These are phyloP conservation scores for Pisolithus microcarpus DNA, from an alignment of 768 basidiomycete species.

Conservation along the genomic window DNA sequence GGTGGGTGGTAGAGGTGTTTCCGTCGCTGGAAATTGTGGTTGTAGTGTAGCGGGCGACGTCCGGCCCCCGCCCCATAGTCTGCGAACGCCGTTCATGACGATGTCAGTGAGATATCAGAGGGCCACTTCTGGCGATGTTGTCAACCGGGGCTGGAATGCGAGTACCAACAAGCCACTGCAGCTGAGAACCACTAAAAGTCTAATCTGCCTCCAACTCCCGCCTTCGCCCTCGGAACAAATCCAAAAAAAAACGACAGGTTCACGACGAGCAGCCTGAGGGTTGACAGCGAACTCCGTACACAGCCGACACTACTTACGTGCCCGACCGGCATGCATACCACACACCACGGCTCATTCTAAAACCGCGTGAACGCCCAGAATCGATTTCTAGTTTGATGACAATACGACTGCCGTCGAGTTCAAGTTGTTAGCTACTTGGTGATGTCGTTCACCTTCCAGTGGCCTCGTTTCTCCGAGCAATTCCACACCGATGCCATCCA, in stretches of 20 bases:
- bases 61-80: constrained; percentile 46
- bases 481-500: constrained; percentile 95
- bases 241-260: not conserved
- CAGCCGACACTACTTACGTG: constrained; percentile 1
- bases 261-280: too few relatives aligned
- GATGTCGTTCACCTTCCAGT: constrained; percentile 92
- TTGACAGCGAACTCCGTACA: too few relatives aligned
- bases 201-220: not conserved
- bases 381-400: too few relatives aligned
- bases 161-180: not conserved
- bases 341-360: too few relatives aligned
- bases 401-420: too few relatives aligned
- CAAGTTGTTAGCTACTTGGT: not conserved
- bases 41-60: constrained; percentile 25
- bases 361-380: too few relatives aligned
- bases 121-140: not conserved
- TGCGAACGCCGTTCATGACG: constrained; percentile 66
- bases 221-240: not conserved
- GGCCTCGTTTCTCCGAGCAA: constrained; percentile 94
- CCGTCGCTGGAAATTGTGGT: constrained; percentile 13
- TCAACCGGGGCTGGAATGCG: not conserved
- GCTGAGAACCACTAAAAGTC: not conserved
- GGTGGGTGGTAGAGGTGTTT: constrained; percentile 12
- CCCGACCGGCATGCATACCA: too few relatives aligned
- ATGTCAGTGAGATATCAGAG: not conserved